A percentile compares a stretch with the other conserved stretches of the same genome.
Evolutionary conservation across 805 yeast genomes (phyloP).

Genomic region (Metschnikowia hibisci): DNA sequence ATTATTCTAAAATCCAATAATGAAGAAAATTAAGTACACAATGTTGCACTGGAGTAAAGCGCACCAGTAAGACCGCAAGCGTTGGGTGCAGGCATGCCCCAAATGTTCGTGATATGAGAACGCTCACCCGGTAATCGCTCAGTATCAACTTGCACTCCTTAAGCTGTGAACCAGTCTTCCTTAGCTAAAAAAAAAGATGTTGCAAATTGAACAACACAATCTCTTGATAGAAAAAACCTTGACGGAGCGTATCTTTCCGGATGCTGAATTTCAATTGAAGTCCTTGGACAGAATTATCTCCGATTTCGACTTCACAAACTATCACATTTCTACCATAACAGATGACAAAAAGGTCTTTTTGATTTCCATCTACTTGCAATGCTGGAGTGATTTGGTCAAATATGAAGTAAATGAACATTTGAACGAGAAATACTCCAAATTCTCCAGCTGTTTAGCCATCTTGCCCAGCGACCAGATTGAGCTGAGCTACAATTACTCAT

Average conservation of each 20-base stretch:
- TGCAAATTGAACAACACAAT: slow-evolving; percentile 82
- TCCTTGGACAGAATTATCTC: slow-evolving; percentile 81
- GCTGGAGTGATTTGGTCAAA: slow-evolving; percentile 67
- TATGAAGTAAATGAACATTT: slow-evolving; percentile 62
- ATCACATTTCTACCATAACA: slow-evolving; percentile 81
- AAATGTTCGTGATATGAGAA: slow-evolving; percentile 3
- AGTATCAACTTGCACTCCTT: background rate
- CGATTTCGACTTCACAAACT: slow-evolving; percentile 94
- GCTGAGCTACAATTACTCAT: slow-evolving; percentile 75
- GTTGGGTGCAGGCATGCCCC: background rate
- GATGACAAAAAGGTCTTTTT: slow-evolving; percentile 62
- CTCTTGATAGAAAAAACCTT: slow-evolving; percentile 77
- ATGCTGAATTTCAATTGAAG: slow-evolving; percentile 24
- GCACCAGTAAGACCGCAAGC: slow-evolving; percentile 6
- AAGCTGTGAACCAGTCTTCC: no score
- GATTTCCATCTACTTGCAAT: slow-evolving; percentile 68
- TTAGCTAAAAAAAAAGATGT: slow-evolving; percentile 44
- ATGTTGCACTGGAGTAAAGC: background rate
- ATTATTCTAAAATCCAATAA: no score
- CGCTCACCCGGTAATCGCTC: slow-evolving; percentile 2
- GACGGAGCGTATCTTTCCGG: slow-evolving; percentile 59
- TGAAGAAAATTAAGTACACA: no score
- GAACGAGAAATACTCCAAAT: slow-evolving; percentile 44
- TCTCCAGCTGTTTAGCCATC: slow-evolving; percentile 31
- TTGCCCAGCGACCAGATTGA: slow-evolving; percentile 46